Conservation (phyloP, 805 yeast genomes). For the Lachancea sp. region DNA sequence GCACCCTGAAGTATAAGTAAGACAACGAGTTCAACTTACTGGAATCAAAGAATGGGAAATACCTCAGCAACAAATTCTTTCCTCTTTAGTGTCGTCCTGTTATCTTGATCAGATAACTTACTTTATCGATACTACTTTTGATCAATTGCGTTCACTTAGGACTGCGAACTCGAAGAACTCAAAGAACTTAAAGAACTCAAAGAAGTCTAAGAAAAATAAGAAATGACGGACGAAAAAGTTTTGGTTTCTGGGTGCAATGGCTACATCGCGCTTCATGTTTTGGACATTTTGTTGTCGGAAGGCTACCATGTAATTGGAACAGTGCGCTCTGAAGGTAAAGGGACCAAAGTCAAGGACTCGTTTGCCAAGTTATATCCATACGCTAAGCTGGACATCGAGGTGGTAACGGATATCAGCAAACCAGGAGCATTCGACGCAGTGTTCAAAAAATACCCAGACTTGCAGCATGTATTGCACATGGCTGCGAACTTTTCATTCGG, state of each 20-base stretch:
- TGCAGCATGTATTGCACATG: slow-evolving; percentile 50
- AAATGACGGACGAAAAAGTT: slow-evolving; percentile 19
- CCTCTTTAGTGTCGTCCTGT: too few species aligned
- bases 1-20: too few species aligned
- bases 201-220: too few species aligned
- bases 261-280: slow-evolving; percentile 42
- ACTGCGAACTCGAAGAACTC: too few species aligned
- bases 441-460: slow-evolving; percentile 41
- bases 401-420: slow-evolving; percentile 43
- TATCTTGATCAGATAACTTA: too few species aligned
- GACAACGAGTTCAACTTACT: too few species aligned
- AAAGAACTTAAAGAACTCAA: too few species aligned
- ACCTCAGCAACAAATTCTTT: too few species aligned
- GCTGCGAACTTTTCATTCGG: slow-evolving; percentile 54
- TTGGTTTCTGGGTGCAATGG: slow-evolving; percentile 48
- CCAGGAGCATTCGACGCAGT: slow-evolving; percentile 42
- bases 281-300: slow-evolving; percentile 33
- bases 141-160: too few species aligned
- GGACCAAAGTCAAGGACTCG: slow-evolving; percentile 27
- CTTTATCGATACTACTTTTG: too few species aligned
- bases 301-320: slow-evolving; percentile 41
- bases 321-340: slow-evolving; percentile 38
- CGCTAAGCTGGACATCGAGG: slow-evolving; percentile 37
- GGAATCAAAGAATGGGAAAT: too few species aligned
- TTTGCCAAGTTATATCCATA: slow-evolving; percentile 29